A percentile compares a stretch with the other conserved stretches of the same genome.
These are phyloP conservation scores for Geranomyces variabilis DNA, from an alignment of 192 early-diverging fungal species.

Conservation along the genomic window DNA sequence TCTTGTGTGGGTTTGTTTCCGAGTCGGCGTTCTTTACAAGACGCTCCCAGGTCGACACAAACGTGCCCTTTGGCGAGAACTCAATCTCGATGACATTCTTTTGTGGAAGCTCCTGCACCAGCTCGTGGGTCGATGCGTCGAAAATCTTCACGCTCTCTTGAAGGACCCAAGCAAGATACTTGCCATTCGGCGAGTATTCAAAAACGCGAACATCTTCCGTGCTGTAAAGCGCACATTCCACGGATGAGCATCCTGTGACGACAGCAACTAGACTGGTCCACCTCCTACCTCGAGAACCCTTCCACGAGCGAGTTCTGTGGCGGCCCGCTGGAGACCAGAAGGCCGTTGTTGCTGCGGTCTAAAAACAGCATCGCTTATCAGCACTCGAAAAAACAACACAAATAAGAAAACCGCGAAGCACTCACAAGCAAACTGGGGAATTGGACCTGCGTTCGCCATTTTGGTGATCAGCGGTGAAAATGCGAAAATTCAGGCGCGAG, in stretches of 20 bases:
- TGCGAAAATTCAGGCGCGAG: too few species aligned
- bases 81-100: slow-evolving; percentile 79
- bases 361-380: background rate
- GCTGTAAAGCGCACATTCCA: slow-evolving; percentile 1
- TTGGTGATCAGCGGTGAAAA: too few species aligned
- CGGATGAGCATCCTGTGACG: background rate
- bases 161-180: slow-evolving; percentile 35
- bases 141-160: slow-evolving; percentile 65
- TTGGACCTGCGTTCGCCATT: background rate
- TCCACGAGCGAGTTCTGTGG: slow-evolving; percentile 24
- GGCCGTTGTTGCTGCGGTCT: slow-evolving; percentile 34
- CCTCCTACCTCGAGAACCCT: slow-evolving; percentile 27
- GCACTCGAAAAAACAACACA: slow-evolving; percentile 1
- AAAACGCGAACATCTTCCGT: slow-evolving; percentile 31
- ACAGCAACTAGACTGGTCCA: background rate
- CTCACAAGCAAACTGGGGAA: slow-evolving; percentile 18
- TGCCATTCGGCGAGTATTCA: slow-evolving; percentile 33
- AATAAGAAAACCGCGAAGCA: background rate
- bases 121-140: slow-evolving; percentile 59
- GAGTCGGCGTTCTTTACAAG: slow-evolving; percentile 66
- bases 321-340: slow-evolving; percentile 23
- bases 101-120: slow-evolving; percentile 65
- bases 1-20: slow-evolving; percentile 71
- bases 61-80: slow-evolving; percentile 91
- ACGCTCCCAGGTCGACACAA: slow-evolving; percentile 87